phyloP scores from a whole-genome alignment of 768 basidiomycete genomes.

The Mrakia gelida region DNA sequence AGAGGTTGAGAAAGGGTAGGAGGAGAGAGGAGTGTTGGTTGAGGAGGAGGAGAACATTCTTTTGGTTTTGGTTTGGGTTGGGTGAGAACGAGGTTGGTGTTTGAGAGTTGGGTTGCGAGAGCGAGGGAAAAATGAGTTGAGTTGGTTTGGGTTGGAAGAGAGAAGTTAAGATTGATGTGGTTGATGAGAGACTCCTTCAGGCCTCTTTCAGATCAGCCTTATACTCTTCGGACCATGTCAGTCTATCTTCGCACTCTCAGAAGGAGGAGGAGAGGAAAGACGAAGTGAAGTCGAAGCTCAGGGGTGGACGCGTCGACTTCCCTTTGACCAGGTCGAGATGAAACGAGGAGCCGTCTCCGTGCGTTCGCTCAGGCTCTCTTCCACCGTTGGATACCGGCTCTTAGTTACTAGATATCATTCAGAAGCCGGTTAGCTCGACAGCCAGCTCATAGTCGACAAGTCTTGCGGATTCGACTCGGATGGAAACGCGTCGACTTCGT shows the following conservation, averaged over 20 bases:
- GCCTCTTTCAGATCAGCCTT: not conserved
- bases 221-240: not conserved
- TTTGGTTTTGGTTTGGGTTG: not conserved
- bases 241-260: not conserved
- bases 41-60: conserved; percentile 2
- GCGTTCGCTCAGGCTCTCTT: not conserved
- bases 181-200: not conserved
- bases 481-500: not conserved
- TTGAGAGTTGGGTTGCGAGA: not conserved
- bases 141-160: not conserved
- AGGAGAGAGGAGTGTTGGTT: conserved; percentile 3
- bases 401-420: too few relatives aligned
- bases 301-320: conserved; percentile 13
- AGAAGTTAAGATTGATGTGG: not conserved
- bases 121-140: not conserved
- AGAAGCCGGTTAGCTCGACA: too few relatives aligned
- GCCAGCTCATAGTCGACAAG: too few relatives aligned
- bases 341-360: not conserved
- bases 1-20: not conserved
- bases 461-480: not conserved
- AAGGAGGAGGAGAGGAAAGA: too few relatives aligned
- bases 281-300: not conserved
- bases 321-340: not conserved
- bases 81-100: not conserved
- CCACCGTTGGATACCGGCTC: too few relatives aligned